phyloP scores from a whole-genome alignment of 2,329 filamentous ascomycete genomes.

The Diaporthe batatas region DNA sequence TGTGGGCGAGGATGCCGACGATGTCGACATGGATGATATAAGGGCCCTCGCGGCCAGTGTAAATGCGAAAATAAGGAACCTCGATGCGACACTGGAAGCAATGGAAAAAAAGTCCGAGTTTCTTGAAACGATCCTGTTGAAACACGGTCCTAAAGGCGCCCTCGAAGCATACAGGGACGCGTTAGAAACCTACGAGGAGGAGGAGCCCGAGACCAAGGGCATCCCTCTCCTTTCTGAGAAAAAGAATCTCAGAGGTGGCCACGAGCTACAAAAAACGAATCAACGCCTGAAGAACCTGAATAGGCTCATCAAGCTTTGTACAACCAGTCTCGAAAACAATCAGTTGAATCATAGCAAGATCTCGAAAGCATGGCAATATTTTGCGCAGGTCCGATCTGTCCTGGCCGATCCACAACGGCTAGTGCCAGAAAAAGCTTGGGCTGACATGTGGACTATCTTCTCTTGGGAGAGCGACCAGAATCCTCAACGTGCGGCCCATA shows the following conservation, averaged over 20 bases:
- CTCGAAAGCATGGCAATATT: slow-evolving; percentile 61
- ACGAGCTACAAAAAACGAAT: slow-evolving; percentile 44
- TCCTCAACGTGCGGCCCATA: slow-evolving; percentile 69
- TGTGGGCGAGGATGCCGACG: slow-evolving; percentile 38
- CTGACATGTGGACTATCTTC: slow-evolving; percentile 74
- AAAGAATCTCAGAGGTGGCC: background rate
- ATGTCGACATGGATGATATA: slow-evolving; percentile 87
- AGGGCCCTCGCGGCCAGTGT: slow-evolving; percentile 77
- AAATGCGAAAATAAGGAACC: slow-evolving; percentile 54
- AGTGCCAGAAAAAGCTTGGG: slow-evolving; percentile 73
- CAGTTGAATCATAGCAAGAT: slow-evolving; percentile 47
- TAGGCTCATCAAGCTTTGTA: slow-evolving; percentile 47
- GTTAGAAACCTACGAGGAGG: slow-evolving; percentile 34
- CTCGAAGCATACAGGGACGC: slow-evolving; percentile 37
- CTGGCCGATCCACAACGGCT: slow-evolving; percentile 63
- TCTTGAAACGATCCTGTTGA: slow-evolving; percentile 37
- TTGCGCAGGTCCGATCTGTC: slow-evolving; percentile 59
- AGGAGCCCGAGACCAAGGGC: background rate
- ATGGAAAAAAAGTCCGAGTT: slow-evolving; percentile 21
- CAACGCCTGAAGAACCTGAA: slow-evolving; percentile 46
- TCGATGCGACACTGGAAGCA: slow-evolving; percentile 32
- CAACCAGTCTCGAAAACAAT: slow-evolving; percentile 54
- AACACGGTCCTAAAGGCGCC: slow-evolving; percentile 38
- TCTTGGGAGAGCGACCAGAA: slow-evolving; percentile 65
- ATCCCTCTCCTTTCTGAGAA: slow-evolving; percentile 23